Conservation (phyloP, 2,329 filamentous ascomycete species). For the Fusarium sulawesiense region DNA sequence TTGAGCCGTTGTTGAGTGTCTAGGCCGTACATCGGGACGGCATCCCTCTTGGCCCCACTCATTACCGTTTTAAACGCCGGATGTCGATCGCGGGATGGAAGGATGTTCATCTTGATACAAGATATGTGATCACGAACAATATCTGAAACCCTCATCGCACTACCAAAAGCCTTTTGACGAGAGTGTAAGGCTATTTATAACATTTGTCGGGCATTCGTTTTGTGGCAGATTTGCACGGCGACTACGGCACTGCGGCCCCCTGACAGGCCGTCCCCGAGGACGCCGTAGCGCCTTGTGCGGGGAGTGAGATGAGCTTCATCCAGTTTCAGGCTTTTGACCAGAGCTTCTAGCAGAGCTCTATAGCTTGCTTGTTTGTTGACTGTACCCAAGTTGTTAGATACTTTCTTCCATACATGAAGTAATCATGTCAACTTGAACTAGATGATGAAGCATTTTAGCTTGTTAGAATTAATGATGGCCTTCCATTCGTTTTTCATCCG, state of each 20-base stretch:
- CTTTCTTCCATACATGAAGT: not conserved
- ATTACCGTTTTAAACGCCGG: slow-evolving; percentile 24
- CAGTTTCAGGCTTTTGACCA: not conserved
- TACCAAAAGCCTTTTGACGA: not conserved
- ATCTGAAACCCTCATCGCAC: not conserved
- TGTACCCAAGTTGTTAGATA: not conserved
- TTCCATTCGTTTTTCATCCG: not conserved
- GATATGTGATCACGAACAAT: not conserved
- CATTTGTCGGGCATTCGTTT: not conserved
- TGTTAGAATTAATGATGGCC: not conserved
- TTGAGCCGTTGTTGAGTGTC: slow-evolving; percentile 7
- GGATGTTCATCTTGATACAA: slow-evolving; percentile 2
- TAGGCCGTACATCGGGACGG: slow-evolving; percentile 7
- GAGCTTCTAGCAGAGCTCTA: not conserved
- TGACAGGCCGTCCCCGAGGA: slow-evolving; percentile 30
- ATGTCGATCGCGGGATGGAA: slow-evolving; percentile 1
- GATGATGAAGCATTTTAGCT: not conserved
- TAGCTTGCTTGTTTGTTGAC: not conserved
- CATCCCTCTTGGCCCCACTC: slow-evolving; percentile 12
- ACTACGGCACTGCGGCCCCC: slow-evolving; percentile 13
- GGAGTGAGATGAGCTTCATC: slow-evolving; percentile 1
- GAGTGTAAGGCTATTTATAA: slow-evolving; percentile 3
- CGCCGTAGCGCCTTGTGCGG: slow-evolving; percentile 28
- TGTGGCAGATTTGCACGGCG: not conserved
- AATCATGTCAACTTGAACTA: not conserved